These are phyloP conservation scores for Cocos nucifera DNA, from an alignment of 176 grass and related monocot species.

Conservation along the genomic window DNA sequence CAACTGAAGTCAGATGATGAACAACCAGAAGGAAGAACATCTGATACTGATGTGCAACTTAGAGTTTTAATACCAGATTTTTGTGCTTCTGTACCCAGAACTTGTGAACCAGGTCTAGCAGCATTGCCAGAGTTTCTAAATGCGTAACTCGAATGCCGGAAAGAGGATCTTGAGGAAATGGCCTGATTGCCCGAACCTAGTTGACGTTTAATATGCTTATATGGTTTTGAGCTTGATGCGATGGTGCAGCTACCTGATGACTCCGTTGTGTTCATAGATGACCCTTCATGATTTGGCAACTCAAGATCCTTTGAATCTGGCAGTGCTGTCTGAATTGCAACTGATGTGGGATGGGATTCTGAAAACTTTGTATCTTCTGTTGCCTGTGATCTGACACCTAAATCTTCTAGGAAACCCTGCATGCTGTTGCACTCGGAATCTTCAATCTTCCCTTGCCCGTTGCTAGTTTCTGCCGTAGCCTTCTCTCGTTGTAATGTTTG, in stretches of 20 bases:
- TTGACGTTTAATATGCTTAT: constrained; percentile 35
- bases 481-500: constrained; percentile 27
- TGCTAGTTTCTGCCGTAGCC: constrained; percentile 40
- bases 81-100: constrained; percentile 17
- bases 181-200: constrained; percentile 23
- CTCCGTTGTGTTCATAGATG: neutral
- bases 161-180: constrained; percentile 21
- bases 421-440: constrained; percentile 20
- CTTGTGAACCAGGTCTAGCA: constrained; percentile 25
- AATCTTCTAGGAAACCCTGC: constrained; percentile 13
- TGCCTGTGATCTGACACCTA: neutral
- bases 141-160: constrained; percentile 9
- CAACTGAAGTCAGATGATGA: constrained; percentile 32
- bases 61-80: constrained; percentile 45
- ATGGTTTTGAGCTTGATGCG: constrained; percentile 32
- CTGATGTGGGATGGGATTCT: constrained; percentile 19
- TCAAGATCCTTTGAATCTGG: constrained; percentile 22
- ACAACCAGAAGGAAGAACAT: constrained; percentile 44
- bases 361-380: constrained; percentile 26
- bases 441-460: constrained; percentile 27
- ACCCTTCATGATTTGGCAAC: constrained; percentile 15
- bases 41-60: constrained; percentile 66
- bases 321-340: constrained; percentile 19
- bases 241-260: constrained; percentile 2
- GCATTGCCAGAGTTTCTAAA: constrained; percentile 19